Percentiles rank a stretch among this genome's conserved stretches.
These are phyloP conservation scores for Asterionellopsis glacialis DNA, from an alignment of 108 stramenopile species.

Conservation along the genomic window DNA sequence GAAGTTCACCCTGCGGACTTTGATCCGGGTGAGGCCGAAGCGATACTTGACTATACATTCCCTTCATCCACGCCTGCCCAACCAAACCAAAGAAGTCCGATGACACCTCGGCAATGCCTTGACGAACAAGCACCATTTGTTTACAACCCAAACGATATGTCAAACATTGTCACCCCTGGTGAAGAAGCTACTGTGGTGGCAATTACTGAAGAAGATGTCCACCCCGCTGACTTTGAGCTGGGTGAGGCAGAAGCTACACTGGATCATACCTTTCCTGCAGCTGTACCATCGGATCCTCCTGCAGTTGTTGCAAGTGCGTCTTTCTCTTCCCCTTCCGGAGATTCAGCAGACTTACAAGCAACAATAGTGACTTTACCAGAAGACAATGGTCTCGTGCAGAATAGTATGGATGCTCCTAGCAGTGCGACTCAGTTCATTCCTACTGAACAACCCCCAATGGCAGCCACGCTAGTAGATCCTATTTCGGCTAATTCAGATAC, in stretches of 20 bases:
- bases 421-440: background rate
- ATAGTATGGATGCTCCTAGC: background rate
- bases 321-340: background rate
- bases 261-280: conserved; percentile 10
- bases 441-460: background rate
- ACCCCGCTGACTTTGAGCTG: conserved; percentile 2
- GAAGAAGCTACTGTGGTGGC: conserved; percentile 30
- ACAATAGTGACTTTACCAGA: background rate
- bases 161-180: background rate
- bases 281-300: background rate
- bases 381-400: background rate
- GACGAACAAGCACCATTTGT: too few relatives aligned
- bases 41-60: too few relatives aligned
- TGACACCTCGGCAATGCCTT: too few relatives aligned
- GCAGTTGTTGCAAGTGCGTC: background rate
- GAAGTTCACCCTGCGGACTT: conserved; percentile 9
- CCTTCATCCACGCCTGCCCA: too few relatives aligned
- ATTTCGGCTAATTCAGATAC: background rate
- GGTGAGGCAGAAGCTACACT: conserved; percentile 26
- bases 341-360: background rate
- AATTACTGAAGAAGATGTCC: conserved; percentile 11
- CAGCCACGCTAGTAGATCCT: background rate
- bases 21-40: too few relatives aligned
- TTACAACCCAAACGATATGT: too few relatives aligned
- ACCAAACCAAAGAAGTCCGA: too few relatives aligned